These are phyloP conservation scores for Zygosaccharomyces siamensis DNA, from an alignment of 805 yeast genomes.

Conservation along the genomic window DNA sequence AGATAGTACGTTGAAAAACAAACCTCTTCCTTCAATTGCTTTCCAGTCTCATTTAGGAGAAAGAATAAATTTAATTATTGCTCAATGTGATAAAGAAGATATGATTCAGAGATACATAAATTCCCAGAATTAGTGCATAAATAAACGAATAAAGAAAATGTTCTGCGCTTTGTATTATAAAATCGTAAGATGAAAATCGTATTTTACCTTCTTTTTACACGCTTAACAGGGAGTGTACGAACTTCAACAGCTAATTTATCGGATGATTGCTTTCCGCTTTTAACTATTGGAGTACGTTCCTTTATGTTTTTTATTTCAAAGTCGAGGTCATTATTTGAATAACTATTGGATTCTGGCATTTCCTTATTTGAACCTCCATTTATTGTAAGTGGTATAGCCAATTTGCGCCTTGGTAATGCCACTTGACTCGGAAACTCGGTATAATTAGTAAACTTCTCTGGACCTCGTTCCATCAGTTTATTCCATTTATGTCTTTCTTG, in stretches of 20 bases:
- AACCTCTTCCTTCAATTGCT: conserved; percentile 2
- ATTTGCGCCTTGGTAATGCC: conserved; percentile 14
- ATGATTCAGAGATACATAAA: neutral
- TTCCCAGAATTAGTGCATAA: neutral
- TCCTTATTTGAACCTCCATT: neutral
- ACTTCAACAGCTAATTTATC: neutral
- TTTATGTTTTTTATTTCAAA: neutral
- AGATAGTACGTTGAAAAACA: conserved; percentile 19
- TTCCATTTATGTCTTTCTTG: conserved; percentile 23
- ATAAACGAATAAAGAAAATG: neutral
- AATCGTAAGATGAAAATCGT: too few relatives aligned
- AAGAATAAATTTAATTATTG: neutral
- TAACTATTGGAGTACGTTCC: neutral
- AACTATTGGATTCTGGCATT: neutral
- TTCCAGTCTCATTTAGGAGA: neutral
- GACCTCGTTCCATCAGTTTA: conserved; percentile 6
- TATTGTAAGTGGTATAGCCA: conserved; percentile 5
- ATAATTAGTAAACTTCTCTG: conserved; percentile 12
- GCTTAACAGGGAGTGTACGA: conserved; percentile 1
- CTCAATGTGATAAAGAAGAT: neutral
- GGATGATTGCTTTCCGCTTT: neutral
- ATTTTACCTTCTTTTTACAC: neutral
- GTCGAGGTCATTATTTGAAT: neutral
- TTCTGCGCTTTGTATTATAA: neutral
- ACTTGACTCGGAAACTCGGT: conserved; percentile 19